Conservation (phyloP, 495 filamentous ascomycete species). For the Sordaria brevicollis region DNA sequence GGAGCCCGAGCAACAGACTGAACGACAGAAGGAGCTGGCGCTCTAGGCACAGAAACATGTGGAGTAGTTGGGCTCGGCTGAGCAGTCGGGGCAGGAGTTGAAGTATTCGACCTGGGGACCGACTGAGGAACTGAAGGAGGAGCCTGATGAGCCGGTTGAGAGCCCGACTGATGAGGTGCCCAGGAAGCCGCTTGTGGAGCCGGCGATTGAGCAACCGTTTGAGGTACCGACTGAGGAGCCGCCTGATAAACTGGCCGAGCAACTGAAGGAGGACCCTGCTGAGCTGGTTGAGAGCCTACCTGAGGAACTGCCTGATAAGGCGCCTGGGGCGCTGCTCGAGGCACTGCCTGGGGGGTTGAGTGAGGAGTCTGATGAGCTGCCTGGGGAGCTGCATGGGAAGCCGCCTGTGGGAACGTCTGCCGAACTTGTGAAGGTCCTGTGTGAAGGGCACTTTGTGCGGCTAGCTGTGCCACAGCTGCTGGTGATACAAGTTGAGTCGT, state of each 20-base stretch:
- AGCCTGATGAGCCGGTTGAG: not conserved
- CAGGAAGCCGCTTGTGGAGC: not conserved
- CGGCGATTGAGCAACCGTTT: not conserved
- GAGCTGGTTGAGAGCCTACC: not conserved
- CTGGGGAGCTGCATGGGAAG: too few species aligned
- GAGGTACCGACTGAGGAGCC: not conserved
- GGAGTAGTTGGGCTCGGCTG: not conserved
- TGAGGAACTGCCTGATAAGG: too few species aligned
- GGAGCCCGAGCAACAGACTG: not conserved
- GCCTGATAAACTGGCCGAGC: not conserved
- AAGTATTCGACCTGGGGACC: not conserved
- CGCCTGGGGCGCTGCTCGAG: not conserved
- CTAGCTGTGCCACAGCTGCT: not conserved
- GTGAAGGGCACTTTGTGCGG: not conserved
- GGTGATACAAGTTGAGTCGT: not conserved
- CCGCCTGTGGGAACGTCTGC: not conserved
- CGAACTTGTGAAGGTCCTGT: not conserved
- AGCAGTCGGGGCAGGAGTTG: not conserved
- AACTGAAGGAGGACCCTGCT: not conserved
- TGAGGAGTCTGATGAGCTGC: not conserved
- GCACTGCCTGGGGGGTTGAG: not conserved
- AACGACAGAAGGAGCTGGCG: not conserved
- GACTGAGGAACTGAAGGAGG: not conserved
- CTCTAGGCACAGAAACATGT: not conserved
- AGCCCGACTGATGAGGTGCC: too few species aligned